Evolutionary conservation across 169 alveolate species (phyloP), one percentile per base, ranked within the genome.

Genomic region (Plasmodium inui): DNA sequence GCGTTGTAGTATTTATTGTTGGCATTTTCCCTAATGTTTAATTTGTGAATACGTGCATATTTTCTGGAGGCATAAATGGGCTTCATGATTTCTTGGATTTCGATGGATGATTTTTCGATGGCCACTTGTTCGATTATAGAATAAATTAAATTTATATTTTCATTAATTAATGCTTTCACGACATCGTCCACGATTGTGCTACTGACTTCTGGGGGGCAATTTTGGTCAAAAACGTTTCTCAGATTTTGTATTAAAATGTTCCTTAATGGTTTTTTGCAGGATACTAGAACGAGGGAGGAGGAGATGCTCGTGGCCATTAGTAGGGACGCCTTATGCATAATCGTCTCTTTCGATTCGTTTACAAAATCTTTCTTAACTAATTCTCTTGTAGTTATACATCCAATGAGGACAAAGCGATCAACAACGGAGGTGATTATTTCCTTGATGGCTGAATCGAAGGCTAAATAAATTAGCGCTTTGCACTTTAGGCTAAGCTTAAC

Each of bases 341-440:
- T 96, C 12, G 97, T 92, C 92, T 97, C 99, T 93, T 98, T 98
- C 41, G 97, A 90, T 94, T 98, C 99, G 91, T 96, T 96, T 74
- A 98, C 98, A 92, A 98, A 98, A 93, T 99, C 99, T 92, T 98
- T 99, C 55, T 98, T 95, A 10, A 98, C 98, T 39, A 98, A 84
- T 96, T 98, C 99, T 92, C 98, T 97, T 28, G 99, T 98, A 22
- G 99, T 98, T 55, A 98, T 96, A 50, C 98, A 95, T 12, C 99
- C 99, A 22, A 99, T 98, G 12, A 98, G 96, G 34, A 99, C 99
- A 32, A 98, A 96, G 82, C 99, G 95, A 79, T 89, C 94, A 14
- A 89, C 94, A 46, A 89, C 53, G 19, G 94, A 89, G 26, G 88
- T 26, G 22, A 89, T 67, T 57, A 89, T 80, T 78, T 89, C 94